Evolutionary conservation across 2,329 filamentous ascomycete species (phyloP).

Genomic region (Dendrostoma leiphaemia): DNA sequence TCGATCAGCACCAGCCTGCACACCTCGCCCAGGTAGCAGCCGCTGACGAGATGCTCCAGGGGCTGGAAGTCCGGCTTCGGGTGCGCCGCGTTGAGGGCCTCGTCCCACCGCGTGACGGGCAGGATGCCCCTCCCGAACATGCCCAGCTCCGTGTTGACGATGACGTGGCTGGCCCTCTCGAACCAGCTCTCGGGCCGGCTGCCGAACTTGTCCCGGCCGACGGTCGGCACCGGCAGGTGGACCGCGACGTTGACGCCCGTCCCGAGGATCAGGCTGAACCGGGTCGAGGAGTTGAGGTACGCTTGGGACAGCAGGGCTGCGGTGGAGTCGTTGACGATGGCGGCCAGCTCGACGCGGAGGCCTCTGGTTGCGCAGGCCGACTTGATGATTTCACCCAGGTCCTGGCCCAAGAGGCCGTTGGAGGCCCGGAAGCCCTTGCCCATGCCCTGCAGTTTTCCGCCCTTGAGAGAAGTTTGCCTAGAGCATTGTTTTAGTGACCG

Average conservation of each 20-base stretch:
- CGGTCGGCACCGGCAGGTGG: slow-evolving; percentile 57
- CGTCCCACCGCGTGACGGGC: slow-evolving; percentile 62
- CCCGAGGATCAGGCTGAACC: slow-evolving; percentile 64
- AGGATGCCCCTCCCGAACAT: slow-evolving; percentile 63
- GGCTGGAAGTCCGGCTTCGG: slow-evolving; percentile 60
- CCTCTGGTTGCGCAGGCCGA: slow-evolving; percentile 48
- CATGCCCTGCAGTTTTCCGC: slow-evolving; percentile 60
- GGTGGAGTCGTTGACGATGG: slow-evolving; percentile 66
- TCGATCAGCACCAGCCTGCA: slow-evolving; percentile 57
- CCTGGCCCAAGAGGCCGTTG: slow-evolving; percentile 55
- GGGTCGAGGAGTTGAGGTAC: slow-evolving; percentile 56
- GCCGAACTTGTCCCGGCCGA: slow-evolving; percentile 57
- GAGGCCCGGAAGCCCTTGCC: slow-evolving; percentile 65
- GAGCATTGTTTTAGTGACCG: neutral
- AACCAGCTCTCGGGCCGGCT: slow-evolving; percentile 55
- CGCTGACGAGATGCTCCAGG: slow-evolving; percentile 61
- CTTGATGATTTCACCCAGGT: slow-evolving; percentile 58
- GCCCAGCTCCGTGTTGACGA: slow-evolving; percentile 66
- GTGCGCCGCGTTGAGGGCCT: slow-evolving; percentile 49
- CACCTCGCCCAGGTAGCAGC: slow-evolving; percentile 66
- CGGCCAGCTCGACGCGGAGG: slow-evolving; percentile 54
- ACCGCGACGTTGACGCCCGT: slow-evolving; percentile 67
- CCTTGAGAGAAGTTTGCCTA: slow-evolving; percentile 62
- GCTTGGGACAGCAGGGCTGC: slow-evolving; percentile 65
- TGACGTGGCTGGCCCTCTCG: slow-evolving; percentile 57